These are phyloP conservation scores for Macrophomina tecta DNA, from an alignment of 2,329 filamentous ascomycete species.

Conservation along the genomic window DNA sequence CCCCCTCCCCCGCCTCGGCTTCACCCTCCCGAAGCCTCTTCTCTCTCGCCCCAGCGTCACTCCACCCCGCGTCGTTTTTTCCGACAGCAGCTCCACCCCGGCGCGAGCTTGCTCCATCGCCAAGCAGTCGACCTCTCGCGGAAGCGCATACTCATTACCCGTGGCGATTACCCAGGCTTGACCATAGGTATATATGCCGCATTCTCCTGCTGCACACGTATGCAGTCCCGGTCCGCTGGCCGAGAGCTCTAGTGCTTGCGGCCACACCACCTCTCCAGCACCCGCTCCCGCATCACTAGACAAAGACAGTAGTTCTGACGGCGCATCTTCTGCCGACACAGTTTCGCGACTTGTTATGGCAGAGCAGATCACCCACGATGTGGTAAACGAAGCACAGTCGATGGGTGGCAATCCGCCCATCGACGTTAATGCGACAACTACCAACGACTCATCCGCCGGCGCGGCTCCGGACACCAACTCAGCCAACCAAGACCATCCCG, in stretches of 20 bases:
- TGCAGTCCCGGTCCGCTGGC: conserved; percentile 30
- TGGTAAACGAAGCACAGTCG: conserved; percentile 74
- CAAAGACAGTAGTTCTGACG: conserved; percentile 44
- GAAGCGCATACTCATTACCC: conserved; percentile 46
- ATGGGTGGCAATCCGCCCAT: conserved; percentile 67
- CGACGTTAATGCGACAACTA: conserved; percentile 69
- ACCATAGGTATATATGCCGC: conserved; percentile 47
- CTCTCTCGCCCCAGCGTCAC: conserved; percentile 13
- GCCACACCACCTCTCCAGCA: conserved; percentile 24
- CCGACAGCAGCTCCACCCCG: conserved; percentile 31
- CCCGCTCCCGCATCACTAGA: conserved; percentile 27
- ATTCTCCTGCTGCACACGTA: conserved; percentile 35
- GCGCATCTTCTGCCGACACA: conserved; percentile 42
- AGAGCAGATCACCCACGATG: conserved; percentile 73
- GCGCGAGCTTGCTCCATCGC: conserved; percentile 37
- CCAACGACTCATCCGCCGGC: conserved; percentile 60
- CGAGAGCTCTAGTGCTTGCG: conserved; percentile 27
- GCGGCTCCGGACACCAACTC: conserved; percentile 45
- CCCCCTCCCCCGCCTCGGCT: conserved; percentile 23
- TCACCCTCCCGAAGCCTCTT: conserved; percentile 22
- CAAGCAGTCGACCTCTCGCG: conserved; percentile 45
- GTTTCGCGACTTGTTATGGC: conserved; percentile 71
- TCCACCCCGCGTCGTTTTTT: conserved; percentile 25
- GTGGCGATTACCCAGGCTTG: conserved; percentile 48
- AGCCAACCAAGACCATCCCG: conserved; percentile 41